Evolutionary conservation across 352 stramenopile genomes (phyloP), one percentile per base, ranked within the genome.

Genomic region (Peronospora belbahrii): DNA sequence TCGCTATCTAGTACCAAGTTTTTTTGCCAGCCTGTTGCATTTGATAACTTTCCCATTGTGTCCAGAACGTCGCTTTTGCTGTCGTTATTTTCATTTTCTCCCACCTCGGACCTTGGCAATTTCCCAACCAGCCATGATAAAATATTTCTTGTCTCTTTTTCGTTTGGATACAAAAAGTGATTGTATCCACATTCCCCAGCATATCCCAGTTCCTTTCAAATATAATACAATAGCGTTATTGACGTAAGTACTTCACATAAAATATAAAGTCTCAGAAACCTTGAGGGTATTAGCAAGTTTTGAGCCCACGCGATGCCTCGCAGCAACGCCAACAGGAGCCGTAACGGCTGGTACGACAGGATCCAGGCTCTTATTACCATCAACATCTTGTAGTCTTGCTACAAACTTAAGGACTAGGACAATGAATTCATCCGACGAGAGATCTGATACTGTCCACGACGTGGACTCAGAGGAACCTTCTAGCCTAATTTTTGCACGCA

Each of bases 161-260:
- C 84, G 13, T 50, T 88, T 13, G 84, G 84, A 52, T 95, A 95
- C 48, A 95, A 51, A 35, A 95, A 88, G 54, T 92, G 71, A 46
- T 93, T 92, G 59, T 95, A 95, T 0, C 84, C 82, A 43, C 80
- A 93, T 39, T 95, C 82, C 11, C 80, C 78, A 14, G 63, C 66
- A 51, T 88, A 95, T 3, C 84, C 84, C 9, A 89, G 59, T 19
- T 86, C 72, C 80, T 91, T 35, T 1, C 23, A 24, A 25, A 27
- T n/a, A 36, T 24, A 23, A 32, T 39, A 30, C 2, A 20, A 20
- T 20, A 17, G 7, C 0, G 4, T 27, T 4, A 5, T 40, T 24
- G 13, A 38, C 10, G 14, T n/a, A n/a, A n/a, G n/a, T n/a, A n/a
- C n/a, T n/a, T n/a, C n/a, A n/a, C n/a, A n/a, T n/a, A 47, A 22